Base-by-base conservation (phyloP, 331 rosid species). In the Quercus tomentella region DNA sequence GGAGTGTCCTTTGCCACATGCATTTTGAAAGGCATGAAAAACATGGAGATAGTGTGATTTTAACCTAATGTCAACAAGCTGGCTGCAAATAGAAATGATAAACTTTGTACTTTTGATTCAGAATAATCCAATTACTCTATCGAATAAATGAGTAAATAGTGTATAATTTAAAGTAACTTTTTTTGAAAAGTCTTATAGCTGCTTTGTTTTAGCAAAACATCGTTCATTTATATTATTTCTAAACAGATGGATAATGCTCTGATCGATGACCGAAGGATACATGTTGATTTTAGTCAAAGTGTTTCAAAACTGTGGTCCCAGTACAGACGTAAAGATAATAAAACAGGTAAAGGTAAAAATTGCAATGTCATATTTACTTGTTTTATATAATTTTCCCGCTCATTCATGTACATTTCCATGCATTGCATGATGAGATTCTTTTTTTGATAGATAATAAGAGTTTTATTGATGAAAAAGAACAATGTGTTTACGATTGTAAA, bases 221-320 rank as follows among this genome's bases (percentile, higher is more conserved):
- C 16, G 6, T 56, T 56, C 10, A 3, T 28, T 28, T n/a, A 22
- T 55, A 33, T 11, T 35, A 54, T 37, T 57, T 56, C 56, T 43
- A 56, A 70, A 80, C 83, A 96, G 99, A 96, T 96, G 98, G 99
- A 93, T 87, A 96, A 91, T 81, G 96, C 99, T 70, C 78, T 96
- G 86, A 96, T 96, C 84, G 99, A 93, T 82, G 98, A 96, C 78
- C 88, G 98, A 81, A 91, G 99, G 86, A 91, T 95, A 84, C 99
- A 93, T 67, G 99, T 96, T 67, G 99, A 96, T 87, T 96, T 96
- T 90, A 93, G 99, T 86, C 99, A 91, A 79, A 93, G 96, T 84
- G 97, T 95, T 70, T 72, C 98, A 61, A 95, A 90, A 89, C 79
- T 95, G 26, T 96, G 97, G 97, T 90, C 96, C 70, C 98, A 93